Percentiles rank a stretch among this genome's conserved stretches.
These are phyloP conservation scores for Atalantia buxifolia DNA, from an alignment of 345 rosid species.

Conservation along the genomic window DNA sequence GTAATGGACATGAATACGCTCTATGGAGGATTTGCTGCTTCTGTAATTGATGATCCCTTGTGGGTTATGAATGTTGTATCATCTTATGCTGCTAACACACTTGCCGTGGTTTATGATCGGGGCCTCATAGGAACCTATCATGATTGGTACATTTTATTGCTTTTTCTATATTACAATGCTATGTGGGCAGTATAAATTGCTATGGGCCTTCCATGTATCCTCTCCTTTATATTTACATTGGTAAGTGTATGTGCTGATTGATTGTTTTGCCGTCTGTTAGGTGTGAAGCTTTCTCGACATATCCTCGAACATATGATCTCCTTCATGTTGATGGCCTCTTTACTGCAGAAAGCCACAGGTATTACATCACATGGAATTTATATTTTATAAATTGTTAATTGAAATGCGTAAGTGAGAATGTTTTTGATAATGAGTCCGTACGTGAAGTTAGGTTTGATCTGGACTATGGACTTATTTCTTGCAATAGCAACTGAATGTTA, in stretches of 20 bases:
- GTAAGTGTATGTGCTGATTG: background rate
- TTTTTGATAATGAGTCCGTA: background rate
- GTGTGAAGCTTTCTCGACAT: conserved; percentile 98
- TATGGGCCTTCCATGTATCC: background rate
- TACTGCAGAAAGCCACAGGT: conserved; percentile 93
- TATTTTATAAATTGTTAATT: background rate
- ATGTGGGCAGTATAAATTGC: background rate
- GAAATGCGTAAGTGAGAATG: background rate
- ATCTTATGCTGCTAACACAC: conserved; percentile 74
- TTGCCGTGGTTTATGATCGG: conserved; percentile 82
- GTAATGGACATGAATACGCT: conserved; percentile 99
- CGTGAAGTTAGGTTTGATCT: background rate
- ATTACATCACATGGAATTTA: background rate
- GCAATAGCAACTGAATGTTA: background rate
- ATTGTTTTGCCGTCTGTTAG: conserved; percentile 37
- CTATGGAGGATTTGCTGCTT: conserved; percentile 91
- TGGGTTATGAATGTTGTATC: conserved; percentile 99
- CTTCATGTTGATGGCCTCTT: conserved; percentile 90
- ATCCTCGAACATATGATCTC: conserved; percentile 94
- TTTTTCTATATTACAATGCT: background rate
- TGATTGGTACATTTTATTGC: conserved; percentile 61
- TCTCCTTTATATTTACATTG: background rate
- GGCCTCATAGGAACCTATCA: conserved; percentile 95
- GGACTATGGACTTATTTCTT: background rate
- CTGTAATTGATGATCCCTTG: conserved; percentile 65